Base-by-base conservation (phyloP, 2,329 filamentous ascomycete genomes). In the Diaporthe capsici region DNA sequence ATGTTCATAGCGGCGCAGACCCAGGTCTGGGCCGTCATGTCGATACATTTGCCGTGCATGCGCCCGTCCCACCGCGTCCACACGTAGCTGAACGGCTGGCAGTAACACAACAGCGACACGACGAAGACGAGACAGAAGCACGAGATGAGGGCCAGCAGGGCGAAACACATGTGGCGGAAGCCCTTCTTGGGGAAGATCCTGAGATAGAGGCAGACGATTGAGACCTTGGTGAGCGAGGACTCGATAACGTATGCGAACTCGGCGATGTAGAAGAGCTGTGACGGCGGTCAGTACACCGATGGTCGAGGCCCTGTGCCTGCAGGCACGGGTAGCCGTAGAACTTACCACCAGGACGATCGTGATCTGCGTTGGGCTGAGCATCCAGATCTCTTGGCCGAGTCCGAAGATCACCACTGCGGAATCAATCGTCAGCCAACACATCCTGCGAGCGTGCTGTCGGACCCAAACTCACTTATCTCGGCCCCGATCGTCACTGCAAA, bases 1-100 rank as follows among this genome's bases (percentile, higher is more conserved):
- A 86, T 86, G 77, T 81, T 81, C 55, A 82, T 79, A 0, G 75
- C 78, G 4, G 81, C 83, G 1, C 81, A 80, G 15, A 80, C 79
- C 63, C 81, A 83, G 2, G 79, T 80, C 12, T 85, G 78, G 4
- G 79, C 74, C 71, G 82, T 82, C 75, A 85, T 78, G 73, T 85
- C 73, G 61, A 85, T 78, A 60, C 84, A 85, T 1, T 74, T 79
- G 12, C 78, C 78, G 37, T 53, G 58, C 13, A 78, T 71, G 25
- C 78, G 58, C 17, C 72, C 72, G 20, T 79, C 78, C 78, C 78
- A 79, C 22, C 71, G 58, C 25, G 57, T 68, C 78, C 78, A 79
- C 6, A 75, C 77, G 68, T 77, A 79, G 25, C 73, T 70, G 70
- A 79, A 78, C n/a, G 78, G 78, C 60, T 76, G 58, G 68, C 78